Percentiles rank a stretch among this genome's conserved stretches.
Evolutionary conservation across 495 filamentous ascomycete genomes (phyloP).

Genomic region (Penicillium pancosmium): DNA sequence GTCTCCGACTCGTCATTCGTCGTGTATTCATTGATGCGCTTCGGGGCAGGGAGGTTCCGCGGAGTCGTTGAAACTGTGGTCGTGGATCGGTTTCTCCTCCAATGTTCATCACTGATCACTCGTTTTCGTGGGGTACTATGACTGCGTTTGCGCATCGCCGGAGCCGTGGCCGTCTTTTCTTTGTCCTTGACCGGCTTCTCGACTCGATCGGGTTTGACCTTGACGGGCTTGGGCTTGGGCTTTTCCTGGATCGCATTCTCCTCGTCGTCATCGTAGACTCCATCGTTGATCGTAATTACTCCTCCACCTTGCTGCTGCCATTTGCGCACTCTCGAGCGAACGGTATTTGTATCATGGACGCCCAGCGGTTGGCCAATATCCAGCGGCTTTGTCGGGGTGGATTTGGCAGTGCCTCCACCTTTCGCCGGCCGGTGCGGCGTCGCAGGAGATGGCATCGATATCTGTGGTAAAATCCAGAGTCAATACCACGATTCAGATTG

Average conservation of each 20-base stretch:
- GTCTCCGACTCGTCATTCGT: conserved; percentile 37
- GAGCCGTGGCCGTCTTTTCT: conserved; percentile 14
- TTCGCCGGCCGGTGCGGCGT: conserved; percentile 47
- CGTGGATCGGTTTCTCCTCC: conserved; percentile 56
- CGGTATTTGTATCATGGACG: conserved; percentile 59
- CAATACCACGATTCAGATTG: neutral
- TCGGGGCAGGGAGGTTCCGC: conserved; percentile 54
- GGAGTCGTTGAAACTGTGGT: conserved; percentile 51
- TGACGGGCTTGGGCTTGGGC: conserved; percentile 29
- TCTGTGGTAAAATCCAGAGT: conserved; percentile 19
- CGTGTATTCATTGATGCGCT: conserved; percentile 47
- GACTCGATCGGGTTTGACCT: conserved; percentile 22
- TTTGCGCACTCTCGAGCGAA: conserved; percentile 69
- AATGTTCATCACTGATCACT: conserved; percentile 80
- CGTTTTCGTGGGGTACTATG: conserved; percentile 70
- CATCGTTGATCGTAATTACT: conserved; percentile 52
- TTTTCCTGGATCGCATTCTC: conserved; percentile 34
- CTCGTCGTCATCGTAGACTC: conserved; percentile 41
- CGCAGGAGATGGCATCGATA: conserved; percentile 50
- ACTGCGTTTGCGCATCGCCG: conserved; percentile 38
- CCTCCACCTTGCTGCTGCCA: conserved; percentile 75
- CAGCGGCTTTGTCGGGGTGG: conserved; percentile 41
- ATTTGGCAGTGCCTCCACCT: conserved; percentile 40
- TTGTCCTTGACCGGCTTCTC: conserved; percentile 3
- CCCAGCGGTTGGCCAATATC: conserved; percentile 56